Evolutionary conservation across 768 basidiomycete species (phyloP).

Genomic region (Suillus americanus): DNA sequence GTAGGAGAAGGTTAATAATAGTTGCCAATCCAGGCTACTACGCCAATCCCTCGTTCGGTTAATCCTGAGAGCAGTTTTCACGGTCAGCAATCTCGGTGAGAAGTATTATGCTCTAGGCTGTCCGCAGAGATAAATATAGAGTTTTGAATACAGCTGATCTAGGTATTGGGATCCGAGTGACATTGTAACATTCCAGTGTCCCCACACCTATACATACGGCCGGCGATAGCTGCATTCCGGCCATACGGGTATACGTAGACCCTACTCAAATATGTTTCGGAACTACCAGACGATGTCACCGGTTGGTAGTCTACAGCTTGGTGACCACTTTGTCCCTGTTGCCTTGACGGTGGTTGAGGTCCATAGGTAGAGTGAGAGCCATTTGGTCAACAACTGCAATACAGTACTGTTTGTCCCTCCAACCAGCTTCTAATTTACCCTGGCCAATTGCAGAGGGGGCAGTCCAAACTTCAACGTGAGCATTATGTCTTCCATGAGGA

Average conservation of each 20-base stretch:
- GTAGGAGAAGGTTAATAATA: neutral
- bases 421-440: slow-evolving; percentile 41
- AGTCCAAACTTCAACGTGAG: slow-evolving; percentile 64
- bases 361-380: slow-evolving; percentile 44
- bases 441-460: slow-evolving; percentile 57
- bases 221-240: neutral
- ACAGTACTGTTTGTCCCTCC: slow-evolving; percentile 66
- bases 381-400: slow-evolving; percentile 63
- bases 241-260: neutral
- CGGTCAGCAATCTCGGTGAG: neutral
- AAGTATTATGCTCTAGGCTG: neutral
- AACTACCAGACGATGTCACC: neutral
- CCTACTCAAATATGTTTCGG: neutral
- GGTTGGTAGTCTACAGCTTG: slow-evolving; percentile 19
- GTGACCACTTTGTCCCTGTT: slow-evolving; percentile 8
- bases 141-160: neutral
- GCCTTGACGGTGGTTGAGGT: slow-evolving; percentile 26
- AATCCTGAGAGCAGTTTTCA: neutral
- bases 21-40: neutral
- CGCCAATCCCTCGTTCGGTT: neutral
- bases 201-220: neutral
- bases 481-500: slow-evolving; percentile 57
- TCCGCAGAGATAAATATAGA: neutral
- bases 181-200: neutral
- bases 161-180: neutral